Base-by-base conservation (phyloP, 495 filamentous ascomycete genomes). In the Penicillium antarcticum region DNA sequence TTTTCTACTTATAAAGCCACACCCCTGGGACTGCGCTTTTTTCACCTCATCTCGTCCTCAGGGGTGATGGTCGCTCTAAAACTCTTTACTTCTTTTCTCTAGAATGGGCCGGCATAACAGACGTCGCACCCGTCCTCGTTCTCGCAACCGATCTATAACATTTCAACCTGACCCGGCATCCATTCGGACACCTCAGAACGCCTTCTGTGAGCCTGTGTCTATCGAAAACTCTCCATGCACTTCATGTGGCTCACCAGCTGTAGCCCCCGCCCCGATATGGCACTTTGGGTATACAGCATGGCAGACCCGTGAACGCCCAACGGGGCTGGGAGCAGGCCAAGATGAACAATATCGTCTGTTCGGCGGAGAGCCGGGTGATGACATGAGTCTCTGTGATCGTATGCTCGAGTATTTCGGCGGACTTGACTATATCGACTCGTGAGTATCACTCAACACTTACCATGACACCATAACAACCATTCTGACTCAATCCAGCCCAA, bases 21-120 rank as follows among this genome's bases (percentile, higher is more conserved):
- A 52, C 44, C 55, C 61, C 58, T 53, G 57, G 34, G 21, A 49
- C 42, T 34, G 21, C 31, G n/a, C 55, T 53, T 37, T 24, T 57
- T 58, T 43, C 47, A 66, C 68, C 64, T 69, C 63, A 72, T 72
- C 71, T 74, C 69, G 57, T 69, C 71, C 69, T 74, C 52, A 61
- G 58, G 68, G 72, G 63, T 75, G 72, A 73, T 67, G 72, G 72
- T 75, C 72, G 63, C 63, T 70, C 60, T 71, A 55, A 60, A 57
- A 58, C 46, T 45, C 48, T 33, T 44, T 55, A 53, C 40, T 47
- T 44, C 51, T 33, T 39, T 35, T 46, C 18, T 45, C 40, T 55
- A 71, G 67, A 51, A 76, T 78, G 74, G 73, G 73, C 59, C 74
- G 72, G 45, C 73, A 78, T 51, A 78, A 78, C 48, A 61, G 73